Percentiles rank a stretch among this genome's conserved stretches.
These are phyloP conservation scores for Fusarium sarcochroum DNA, from an alignment of 2,329 filamentous ascomycete species.

Conservation along the genomic window DNA sequence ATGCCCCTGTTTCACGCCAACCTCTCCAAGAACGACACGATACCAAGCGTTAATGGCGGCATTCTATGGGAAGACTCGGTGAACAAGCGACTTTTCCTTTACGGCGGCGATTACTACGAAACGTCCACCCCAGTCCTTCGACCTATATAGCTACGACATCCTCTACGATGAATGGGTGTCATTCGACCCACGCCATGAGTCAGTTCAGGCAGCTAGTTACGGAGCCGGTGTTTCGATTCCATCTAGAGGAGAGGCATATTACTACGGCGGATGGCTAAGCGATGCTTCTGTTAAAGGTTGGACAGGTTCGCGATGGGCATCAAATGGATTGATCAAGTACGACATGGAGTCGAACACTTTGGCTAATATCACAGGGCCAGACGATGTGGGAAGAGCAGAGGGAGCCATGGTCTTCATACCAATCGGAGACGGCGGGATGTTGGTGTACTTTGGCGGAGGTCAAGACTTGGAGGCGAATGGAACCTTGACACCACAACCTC, in stretches of 20 bases:
- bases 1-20: constrained; percentile 5
- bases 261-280: constrained; percentile 11
- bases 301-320: neutral
- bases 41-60: constrained; percentile 12
- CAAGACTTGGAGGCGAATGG: neutral
- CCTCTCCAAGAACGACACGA: constrained; percentile 11
- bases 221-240: constrained; percentile 8
- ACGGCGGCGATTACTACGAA: constrained; percentile 1
- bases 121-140: neutral
- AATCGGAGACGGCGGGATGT: constrained; percentile 1
- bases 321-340: constrained; percentile 11
- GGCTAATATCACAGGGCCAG: neutral
- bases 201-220: constrained; percentile 6
- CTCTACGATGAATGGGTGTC: constrained; percentile 10
- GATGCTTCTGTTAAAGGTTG: neutral
- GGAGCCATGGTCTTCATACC: neutral
- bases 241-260: constrained; percentile 11
- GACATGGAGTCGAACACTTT: constrained; percentile 10
- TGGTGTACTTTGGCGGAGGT: constrained; percentile 11
- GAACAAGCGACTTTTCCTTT: constrained; percentile 16
- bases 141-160: constrained; percentile 16
- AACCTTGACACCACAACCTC: neutral
- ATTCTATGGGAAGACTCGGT: constrained; percentile 18
- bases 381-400: constrained; percentile 5
- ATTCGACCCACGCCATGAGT: neutral